Percentiles rank a stretch among this genome's conserved stretches.
Conservation (phyloP, 75 land plant genomes). For the Picea glauca region DNA sequence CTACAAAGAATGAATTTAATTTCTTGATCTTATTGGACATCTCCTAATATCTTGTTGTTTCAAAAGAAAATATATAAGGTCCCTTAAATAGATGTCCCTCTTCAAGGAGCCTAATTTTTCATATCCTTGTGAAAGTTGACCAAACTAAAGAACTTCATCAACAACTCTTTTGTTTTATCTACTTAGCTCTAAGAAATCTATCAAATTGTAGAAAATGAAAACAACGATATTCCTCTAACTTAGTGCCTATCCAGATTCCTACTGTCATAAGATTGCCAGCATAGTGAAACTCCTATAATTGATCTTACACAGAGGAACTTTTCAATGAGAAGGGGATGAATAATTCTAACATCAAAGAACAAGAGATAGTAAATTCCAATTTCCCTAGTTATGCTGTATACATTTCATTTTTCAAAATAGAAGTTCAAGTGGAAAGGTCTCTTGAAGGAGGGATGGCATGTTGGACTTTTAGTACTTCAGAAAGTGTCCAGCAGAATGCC, state of each 20-base stretch:
- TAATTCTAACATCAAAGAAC: too few relatives aligned
- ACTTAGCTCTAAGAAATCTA: neutral
- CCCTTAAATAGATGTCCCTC: neutral
- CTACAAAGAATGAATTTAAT: neutral
- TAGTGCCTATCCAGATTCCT: neutral
- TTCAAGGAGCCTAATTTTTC: neutral
- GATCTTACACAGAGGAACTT: too few relatives aligned
- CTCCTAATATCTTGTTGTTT: neutral
- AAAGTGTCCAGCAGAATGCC: too few relatives aligned
- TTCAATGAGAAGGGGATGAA: too few relatives aligned
- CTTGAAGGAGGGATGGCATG: too few relatives aligned
- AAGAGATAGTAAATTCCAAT: too few relatives aligned
- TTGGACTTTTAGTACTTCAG: too few relatives aligned
- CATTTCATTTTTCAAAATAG: too few relatives aligned
- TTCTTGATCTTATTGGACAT: neutral
- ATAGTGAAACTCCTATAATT: neutral
- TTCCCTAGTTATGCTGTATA: too few relatives aligned
- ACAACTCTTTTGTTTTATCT: neutral
- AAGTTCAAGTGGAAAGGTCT: too few relatives aligned
- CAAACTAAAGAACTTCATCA: neutral
- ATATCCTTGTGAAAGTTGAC: neutral
- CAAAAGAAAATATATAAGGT: neutral
- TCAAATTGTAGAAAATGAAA: neutral
- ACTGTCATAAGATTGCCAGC: neutral
- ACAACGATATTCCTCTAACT: neutral